These are phyloP conservation scores for Xerocomus cyaneibrunnescens DNA, from an alignment of 1,284 basidiomycete species.

Conservation along the genomic window DNA sequence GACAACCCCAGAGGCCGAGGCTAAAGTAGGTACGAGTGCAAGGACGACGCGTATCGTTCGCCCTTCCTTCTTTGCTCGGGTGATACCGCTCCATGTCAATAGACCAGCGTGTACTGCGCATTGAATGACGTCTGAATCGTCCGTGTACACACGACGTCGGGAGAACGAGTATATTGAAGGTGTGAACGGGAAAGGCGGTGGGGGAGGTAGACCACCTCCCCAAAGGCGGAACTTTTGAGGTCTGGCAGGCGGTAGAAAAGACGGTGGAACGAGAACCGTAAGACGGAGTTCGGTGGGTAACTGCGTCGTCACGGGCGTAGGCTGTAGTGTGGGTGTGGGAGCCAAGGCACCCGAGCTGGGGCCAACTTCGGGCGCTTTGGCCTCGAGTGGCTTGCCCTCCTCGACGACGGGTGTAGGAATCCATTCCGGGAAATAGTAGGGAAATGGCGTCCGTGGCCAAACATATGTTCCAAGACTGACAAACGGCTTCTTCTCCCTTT, in stretches of 20 bases:
- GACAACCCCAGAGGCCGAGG: conserved; percentile 32
- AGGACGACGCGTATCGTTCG: conserved; percentile 53
- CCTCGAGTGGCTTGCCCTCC: conserved; percentile 12
- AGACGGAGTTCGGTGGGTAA: conserved; percentile 51
- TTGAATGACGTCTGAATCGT: conserved; percentile 70
- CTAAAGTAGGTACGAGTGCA: conserved; percentile 39
- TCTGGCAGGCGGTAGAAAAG: conserved; percentile 52
- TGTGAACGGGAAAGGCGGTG: conserved; percentile 35
- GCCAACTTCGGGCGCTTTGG: conserved; percentile 6
- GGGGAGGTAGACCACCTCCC: conserved; percentile 60
- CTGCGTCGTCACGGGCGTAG: conserved; percentile 15
- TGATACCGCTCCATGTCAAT: conserved; percentile 58
- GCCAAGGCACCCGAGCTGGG: conserved; percentile 11
- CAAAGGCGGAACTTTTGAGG: conserved; percentile 56
- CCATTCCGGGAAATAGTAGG: conserved; percentile 45
- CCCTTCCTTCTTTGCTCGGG: conserved; percentile 50
- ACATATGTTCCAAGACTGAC: conserved; percentile 67
- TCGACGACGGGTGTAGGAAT: conserved; percentile 29
- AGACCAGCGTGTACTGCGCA: conserved; percentile 72
- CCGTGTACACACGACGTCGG: conserved; percentile 59
- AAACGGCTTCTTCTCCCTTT: conserved; percentile 38
- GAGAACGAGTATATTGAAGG: conserved; percentile 30
- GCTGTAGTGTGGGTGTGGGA: conserved; percentile 4
- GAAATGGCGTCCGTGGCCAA: conserved; percentile 52
- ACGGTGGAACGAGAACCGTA: conserved; percentile 58